Conservation (phyloP, 202 grass and related monocot species). For the Cymbopogon flexuosus region DNA sequence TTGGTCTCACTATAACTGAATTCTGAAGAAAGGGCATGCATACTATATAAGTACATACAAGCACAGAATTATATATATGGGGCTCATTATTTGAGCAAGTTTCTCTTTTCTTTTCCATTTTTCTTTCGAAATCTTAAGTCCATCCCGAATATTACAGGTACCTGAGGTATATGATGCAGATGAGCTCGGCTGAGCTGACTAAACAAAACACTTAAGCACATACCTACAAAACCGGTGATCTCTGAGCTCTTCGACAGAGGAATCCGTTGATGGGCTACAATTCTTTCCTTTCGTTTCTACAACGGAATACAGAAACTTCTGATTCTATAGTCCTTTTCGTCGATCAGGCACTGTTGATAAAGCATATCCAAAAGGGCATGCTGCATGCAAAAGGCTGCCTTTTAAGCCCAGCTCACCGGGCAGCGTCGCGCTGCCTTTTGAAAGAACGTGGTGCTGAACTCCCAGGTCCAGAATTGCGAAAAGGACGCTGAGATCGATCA, state of each 20-base stretch:
- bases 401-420: not conserved
- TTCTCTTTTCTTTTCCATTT: not conserved
- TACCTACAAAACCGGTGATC: not conserved
- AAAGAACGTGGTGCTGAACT: slow-evolving; percentile 32
- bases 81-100: not conserved
- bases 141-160: not conserved
- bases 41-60: not conserved
- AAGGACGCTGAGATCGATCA: slow-evolving; percentile 28
- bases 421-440: slow-evolving; percentile 44
- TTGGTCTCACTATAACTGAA: not conserved
- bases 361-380: not conserved
- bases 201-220: not conserved
- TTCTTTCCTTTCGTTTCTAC: not conserved
- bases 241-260: not conserved
- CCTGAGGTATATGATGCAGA: not conserved
- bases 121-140: not conserved
- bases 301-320: not conserved
- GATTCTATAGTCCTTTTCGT: not conserved
- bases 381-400: not conserved
- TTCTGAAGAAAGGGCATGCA: no score
- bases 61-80: not conserved
- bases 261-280: not conserved
- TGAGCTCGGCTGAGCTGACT: not conserved
- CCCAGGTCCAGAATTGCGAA: slow-evolving; percentile 23
- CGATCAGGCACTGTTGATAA: not conserved